Evolutionary conservation across 352 stramenopile species (phyloP).

Genomic region (Globisporangium spinosum): DNA sequence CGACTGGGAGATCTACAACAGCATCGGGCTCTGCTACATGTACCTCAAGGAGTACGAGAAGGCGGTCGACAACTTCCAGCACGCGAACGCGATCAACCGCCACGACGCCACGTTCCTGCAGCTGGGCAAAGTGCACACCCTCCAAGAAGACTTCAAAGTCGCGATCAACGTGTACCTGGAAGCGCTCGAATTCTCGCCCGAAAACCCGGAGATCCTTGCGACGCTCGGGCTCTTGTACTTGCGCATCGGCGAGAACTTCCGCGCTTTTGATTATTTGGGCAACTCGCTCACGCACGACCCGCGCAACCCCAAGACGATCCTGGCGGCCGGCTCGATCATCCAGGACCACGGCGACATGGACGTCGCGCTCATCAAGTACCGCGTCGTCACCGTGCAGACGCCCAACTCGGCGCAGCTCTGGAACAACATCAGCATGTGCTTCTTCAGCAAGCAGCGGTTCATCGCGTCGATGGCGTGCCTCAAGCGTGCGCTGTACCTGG

Average conservation of each 20-base stretch:
- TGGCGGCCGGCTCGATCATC: conserved; percentile 91
- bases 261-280: conserved; percentile 92
- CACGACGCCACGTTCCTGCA: conserved; percentile 92
- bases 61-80: conserved; percentile 86
- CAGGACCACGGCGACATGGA: conserved; percentile 93
- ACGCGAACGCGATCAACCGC: conserved; percentile 89
- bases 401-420: conserved; percentile 92
- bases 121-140: conserved; percentile 85
- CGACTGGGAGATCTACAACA: conserved; percentile 93
- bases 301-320: conserved; percentile 89
- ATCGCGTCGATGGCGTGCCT: conserved; percentile 88
- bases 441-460: conserved; percentile 90
- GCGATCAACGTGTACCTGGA: conserved; percentile 90
- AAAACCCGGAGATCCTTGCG: conserved; percentile 91
- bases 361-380: conserved; percentile 93
- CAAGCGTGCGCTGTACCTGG: conserved; percentile 90
- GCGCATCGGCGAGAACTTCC: conserved; percentile 87
- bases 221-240: conserved; percentile 90
- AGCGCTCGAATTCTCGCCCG: conserved; percentile 91
- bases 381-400: conserved; percentile 88
- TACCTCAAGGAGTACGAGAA: conserved; percentile 91
- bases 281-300: conserved; percentile 92
- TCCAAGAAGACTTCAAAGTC: conserved; percentile 81
- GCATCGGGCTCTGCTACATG: conserved; percentile 90
- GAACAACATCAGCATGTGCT: conserved; percentile 96